Evolutionary conservation across 2,329 filamentous ascomycete genomes (phyloP).

Genomic region (Fusarium sarcochroum): DNA sequence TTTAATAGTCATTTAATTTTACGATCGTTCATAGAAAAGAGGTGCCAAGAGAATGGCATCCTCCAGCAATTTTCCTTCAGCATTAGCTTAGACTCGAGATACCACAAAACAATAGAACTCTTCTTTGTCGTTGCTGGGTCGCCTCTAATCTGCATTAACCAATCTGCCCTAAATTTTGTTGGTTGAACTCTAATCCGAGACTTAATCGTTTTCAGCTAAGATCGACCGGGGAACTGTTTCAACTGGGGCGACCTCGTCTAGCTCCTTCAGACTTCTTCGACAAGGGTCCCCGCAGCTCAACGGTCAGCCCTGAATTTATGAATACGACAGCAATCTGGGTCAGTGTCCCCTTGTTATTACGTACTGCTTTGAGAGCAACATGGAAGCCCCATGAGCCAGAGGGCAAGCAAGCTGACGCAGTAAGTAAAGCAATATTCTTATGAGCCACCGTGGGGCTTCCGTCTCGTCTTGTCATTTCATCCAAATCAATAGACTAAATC

Average conservation of each 20-base stretch:
- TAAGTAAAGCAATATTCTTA: too few species aligned
- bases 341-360: background rate
- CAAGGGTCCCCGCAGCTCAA: constrained; percentile 3
- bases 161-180: background rate
- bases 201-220: background rate
- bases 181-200: background rate
- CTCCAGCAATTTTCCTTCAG: background rate
- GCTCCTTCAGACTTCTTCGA: background rate
- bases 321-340: too few species aligned
- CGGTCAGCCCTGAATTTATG: constrained; percentile 4
- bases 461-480: background rate
- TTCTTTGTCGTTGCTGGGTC: background rate
- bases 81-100: background rate
- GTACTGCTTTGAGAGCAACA: background rate
- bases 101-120: background rate
- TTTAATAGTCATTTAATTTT: background rate
- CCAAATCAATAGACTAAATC: background rate
- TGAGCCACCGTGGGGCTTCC: too few species aligned
- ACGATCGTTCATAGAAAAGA: background rate
- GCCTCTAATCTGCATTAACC: background rate
- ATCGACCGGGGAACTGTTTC: constrained; percentile 10
- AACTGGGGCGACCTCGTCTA: background rate
- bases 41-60: background rate
- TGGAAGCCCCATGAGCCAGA: background rate
- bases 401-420: background rate